Conservation (phyloP, 129 eudicot genomes). For the Gnaphalium uliginosum region DNA sequence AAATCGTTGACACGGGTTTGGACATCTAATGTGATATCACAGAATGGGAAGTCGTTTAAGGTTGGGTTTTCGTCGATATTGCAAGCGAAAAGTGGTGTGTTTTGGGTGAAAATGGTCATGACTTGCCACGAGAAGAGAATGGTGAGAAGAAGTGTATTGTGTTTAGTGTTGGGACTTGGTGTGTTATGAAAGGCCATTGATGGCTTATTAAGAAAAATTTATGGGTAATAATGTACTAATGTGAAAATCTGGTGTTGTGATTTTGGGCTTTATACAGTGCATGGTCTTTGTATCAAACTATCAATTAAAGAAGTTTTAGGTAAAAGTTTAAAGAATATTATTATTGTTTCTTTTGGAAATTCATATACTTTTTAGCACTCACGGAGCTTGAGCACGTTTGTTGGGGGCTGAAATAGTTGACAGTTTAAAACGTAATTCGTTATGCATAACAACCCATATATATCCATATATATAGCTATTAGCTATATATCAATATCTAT, state of each 20-base stretch:
- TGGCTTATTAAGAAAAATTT: not conserved
- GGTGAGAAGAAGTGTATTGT: conserved; percentile 16
- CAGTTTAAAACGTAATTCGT: too few species aligned
- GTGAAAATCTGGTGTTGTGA: not conserved
- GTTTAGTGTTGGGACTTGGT: not conserved
- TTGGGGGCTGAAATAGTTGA: too few species aligned
- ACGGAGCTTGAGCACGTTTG: too few species aligned
- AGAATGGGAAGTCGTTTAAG: conserved; percentile 32
- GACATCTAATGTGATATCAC: conserved; percentile 31
- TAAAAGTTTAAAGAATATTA: not conserved
- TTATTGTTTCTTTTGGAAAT: too few species aligned
- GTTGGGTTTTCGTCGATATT: conserved; percentile 44
- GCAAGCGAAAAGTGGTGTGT: conserved; percentile 61
- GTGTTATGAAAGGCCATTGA: conserved; percentile 12
- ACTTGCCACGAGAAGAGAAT: not conserved
- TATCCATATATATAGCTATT: too few species aligned
- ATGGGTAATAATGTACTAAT: not conserved
- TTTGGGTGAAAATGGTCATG: conserved; percentile 32
- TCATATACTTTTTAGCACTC: too few species aligned
- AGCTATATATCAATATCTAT: too few species aligned
- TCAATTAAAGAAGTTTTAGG: too few species aligned
- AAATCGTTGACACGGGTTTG: conserved; percentile 40
- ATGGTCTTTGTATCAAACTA: not conserved
- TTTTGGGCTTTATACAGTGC: not conserved
- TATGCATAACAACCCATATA: too few species aligned